phyloP scores from a whole-genome alignment of 495 filamentous ascomycete species.

The Penicillium dipodomyicola region DNA sequence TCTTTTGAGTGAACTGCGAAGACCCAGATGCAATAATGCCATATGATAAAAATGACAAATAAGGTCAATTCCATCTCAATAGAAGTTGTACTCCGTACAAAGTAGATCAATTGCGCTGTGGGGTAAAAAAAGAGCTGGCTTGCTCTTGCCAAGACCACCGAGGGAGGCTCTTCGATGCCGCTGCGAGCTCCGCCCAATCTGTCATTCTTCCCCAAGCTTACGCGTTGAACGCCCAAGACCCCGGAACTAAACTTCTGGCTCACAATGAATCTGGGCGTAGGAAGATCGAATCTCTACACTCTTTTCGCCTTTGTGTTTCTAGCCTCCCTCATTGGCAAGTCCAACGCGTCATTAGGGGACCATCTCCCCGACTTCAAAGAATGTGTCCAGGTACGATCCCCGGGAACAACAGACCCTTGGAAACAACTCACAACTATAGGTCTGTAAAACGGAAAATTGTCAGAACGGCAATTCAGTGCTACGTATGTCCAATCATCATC shows the following conservation, averaged over 20 bases:
- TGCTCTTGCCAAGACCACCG: slow-evolving; percentile 26
- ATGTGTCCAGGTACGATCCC: slow-evolving; percentile 71
- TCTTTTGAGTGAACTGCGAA: background rate
- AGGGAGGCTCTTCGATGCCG: slow-evolving; percentile 19
- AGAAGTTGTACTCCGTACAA: background rate
- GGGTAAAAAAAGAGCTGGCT: slow-evolving; percentile 10
- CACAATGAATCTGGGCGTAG: slow-evolving; percentile 35
- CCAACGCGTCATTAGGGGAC: slow-evolving; percentile 77
- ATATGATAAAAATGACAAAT: background rate
- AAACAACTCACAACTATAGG: slow-evolving; percentile 48
- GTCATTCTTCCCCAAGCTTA: slow-evolving; percentile 21
- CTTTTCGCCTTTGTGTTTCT: slow-evolving; percentile 37
- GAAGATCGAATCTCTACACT: slow-evolving; percentile 22
- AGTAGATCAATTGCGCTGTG: slow-evolving; percentile 1
- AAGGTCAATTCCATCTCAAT: background rate
- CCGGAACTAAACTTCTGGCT: slow-evolving; percentile 6
- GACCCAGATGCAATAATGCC: background rate
- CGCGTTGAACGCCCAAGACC: slow-evolving; percentile 18
- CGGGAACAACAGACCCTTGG: background rate
- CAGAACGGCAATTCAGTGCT: slow-evolving; percentile 45
- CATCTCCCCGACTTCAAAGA: slow-evolving; percentile 82
- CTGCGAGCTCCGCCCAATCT: slow-evolving; percentile 22
- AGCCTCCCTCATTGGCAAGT: slow-evolving; percentile 47
- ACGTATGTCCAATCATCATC: slow-evolving; percentile 35
- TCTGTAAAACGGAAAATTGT: slow-evolving; percentile 82